phyloP scores from a whole-genome alignment of 257 asterid genomes.

The Anisodus acutangulus region DNA sequence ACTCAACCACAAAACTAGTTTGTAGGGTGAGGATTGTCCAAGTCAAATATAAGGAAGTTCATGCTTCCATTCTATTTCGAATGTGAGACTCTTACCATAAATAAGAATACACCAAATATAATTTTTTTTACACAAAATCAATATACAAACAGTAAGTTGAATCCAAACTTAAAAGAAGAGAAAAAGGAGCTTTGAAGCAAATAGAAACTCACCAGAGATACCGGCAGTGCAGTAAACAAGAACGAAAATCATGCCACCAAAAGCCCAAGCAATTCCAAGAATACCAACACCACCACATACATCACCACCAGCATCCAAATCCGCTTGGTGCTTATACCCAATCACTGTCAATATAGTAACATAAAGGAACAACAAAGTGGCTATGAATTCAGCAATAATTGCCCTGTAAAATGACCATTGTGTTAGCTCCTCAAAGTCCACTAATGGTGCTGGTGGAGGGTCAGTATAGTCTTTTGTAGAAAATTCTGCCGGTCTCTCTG shows the following conservation, averaged over 20 bases:
- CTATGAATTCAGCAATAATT: constrained; percentile 18
- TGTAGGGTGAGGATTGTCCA: too few species aligned
- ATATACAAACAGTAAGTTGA: too few species aligned
- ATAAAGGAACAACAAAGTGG: constrained; percentile 25
- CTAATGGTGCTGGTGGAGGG: constrained; percentile 73
- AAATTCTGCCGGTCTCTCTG: constrained; percentile 43
- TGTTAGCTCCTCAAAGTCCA: constrained; percentile 60
- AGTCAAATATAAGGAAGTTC: too few species aligned
- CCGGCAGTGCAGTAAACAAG: constrained; percentile 67
- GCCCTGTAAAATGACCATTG: constrained; percentile 68
- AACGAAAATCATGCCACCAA: constrained; percentile 29
- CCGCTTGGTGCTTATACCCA: constrained; percentile 60
- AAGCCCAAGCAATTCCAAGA: constrained; percentile 33
- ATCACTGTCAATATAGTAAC: constrained; percentile 64
- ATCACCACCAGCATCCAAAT: constrained; percentile 44
- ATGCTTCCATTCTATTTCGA: too few species aligned
- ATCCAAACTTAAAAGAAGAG: too few species aligned
- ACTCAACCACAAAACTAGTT: too few species aligned
- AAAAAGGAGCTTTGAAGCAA: too few species aligned
- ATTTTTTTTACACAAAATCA: too few species aligned
- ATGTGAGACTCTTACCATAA: too few species aligned
- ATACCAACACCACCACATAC: constrained; percentile 71
- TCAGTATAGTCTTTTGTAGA: constrained; percentile 79
- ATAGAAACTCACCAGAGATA: constrained; percentile 55
- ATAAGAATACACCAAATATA: too few species aligned